Base-by-base conservation (phyloP, 2,329 filamentous ascomycete species). In the Thelonectria blattea region DNA sequence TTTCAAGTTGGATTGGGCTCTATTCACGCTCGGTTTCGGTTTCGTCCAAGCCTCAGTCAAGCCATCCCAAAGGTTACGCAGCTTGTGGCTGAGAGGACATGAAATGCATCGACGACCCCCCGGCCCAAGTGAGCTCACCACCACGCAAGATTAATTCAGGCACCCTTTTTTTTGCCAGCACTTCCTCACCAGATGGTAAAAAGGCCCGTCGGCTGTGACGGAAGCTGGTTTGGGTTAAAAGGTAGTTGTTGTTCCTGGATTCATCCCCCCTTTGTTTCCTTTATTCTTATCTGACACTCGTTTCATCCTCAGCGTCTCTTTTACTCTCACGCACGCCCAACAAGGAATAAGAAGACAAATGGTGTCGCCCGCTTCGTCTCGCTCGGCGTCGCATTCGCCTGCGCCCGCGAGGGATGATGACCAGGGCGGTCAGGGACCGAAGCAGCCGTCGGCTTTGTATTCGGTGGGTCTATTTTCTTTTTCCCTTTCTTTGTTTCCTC, bases 401-500 rank as follows among this genome's bases (percentile, higher is more conserved):
- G 18, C 52, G 53, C 55, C 47, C 27, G 10, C 10, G 60, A 24
- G 30, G 53, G 5, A 58, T 27, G 49, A 57, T 53, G 58, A 50
- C 42, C 45, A 53, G 49, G 53, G 45, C 52, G 42, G 11, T 8
- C 57, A 55, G 30, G 12, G 52, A 14, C 53, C 62, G 24, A 64
- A 62, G 20, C 65, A 65, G 60, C 63, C 66, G 27, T 65, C 65
- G 41, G 42, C 65, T 51, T 58, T 72, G n/a, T 73, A 71, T 53
- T 69, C 65, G 14, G 71, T 73, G 52, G 52, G 70, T 66, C 52
- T 11, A n/a, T 30, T 12, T 11, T 3, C 2, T 27, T 22, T 37
- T 9, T 56, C 17, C 14, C 55, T 47, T 17, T 48, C 39, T 47
- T n/a, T n/a, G n/a, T n/a, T 37, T 22, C 18, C 5, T 18, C 12